A percentile compares a stretch with the other conserved stretches of the same genome.
phyloP scores from a whole-genome alignment of 305 asterid species.

The Fraxinus velutina region DNA sequence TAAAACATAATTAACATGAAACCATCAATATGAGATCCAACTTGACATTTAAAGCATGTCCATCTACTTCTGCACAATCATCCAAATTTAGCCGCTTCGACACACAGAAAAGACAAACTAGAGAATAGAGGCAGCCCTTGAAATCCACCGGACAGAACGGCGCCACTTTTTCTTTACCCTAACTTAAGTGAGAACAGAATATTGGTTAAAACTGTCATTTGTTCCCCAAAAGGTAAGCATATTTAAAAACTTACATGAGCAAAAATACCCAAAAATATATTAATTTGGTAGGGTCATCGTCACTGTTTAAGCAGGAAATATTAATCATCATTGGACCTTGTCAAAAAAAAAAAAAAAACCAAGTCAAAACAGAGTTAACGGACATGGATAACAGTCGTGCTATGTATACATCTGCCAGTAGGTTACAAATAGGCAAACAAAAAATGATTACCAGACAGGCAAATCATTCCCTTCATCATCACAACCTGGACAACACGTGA shows the following conservation, averaged over 20 bases:
- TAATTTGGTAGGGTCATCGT: neutral
- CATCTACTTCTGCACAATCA: neutral
- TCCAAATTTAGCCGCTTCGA: neutral
- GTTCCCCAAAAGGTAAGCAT: neutral
- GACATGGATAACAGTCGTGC: neutral
- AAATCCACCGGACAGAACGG: neutral
- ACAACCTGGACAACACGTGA: neutral
- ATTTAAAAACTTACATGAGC: neutral
- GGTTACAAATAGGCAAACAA: conserved; percentile 8
- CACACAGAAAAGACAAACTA: neutral
- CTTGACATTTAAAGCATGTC: neutral
- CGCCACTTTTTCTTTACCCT: conserved; percentile 13
- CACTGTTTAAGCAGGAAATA: neutral
- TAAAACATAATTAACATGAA: neutral
- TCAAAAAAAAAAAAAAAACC: conserved; percentile 10
- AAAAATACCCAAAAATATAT: neutral
- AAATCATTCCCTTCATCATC: neutral
- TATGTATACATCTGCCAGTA: neutral
- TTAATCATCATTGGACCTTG: neutral
- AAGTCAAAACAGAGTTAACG: conserved; percentile 6
- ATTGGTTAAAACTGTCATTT: neutral
- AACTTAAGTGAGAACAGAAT: neutral
- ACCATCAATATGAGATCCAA: neutral
- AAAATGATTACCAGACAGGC: neutral
- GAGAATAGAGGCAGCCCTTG: neutral